Percentiles rank a stretch among this genome's conserved stretches.
Evolutionary conservation across 495 filamentous ascomycete genomes (phyloP).

Genomic region (Penicillium tannophilum): DNA sequence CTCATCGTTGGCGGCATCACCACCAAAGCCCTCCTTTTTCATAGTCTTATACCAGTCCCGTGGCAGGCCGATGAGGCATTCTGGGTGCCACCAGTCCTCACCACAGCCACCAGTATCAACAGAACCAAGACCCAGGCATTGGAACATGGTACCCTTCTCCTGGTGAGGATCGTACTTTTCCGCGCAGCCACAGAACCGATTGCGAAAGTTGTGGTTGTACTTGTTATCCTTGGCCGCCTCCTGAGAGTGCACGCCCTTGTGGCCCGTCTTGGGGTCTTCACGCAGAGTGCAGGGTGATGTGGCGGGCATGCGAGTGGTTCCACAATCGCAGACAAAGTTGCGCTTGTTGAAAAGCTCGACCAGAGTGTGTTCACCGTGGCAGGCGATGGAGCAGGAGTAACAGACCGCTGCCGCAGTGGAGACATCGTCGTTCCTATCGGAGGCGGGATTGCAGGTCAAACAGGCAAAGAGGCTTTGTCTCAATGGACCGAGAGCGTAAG

Average conservation of each 20-base stretch:
- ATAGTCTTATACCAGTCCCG: constrained; percentile 49
- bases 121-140: constrained; percentile 85
- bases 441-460: constrained; percentile 86
- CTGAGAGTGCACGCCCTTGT: constrained; percentile 78
- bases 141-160: constrained; percentile 99
- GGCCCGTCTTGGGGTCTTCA: constrained; percentile 69
- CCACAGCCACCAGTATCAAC: constrained; percentile 85
- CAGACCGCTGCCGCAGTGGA: constrained; percentile 83
- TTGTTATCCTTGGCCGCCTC: constrained; percentile 70
- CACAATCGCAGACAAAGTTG: constrained; percentile 96
- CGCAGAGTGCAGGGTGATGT: constrained; percentile 76
- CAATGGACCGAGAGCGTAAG: constrained; percentile 79
- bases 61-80: constrained; percentile 82
- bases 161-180: constrained; percentile 80
- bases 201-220: constrained; percentile 94
- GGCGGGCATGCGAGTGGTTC: constrained; percentile 75
- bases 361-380: constrained; percentile 91
- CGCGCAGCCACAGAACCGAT: constrained; percentile 88
- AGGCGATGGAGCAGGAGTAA: constrained; percentile 95
- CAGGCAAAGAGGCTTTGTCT: constrained; percentile 89
- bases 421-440: constrained; percentile 56
- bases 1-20: constrained; percentile 38
- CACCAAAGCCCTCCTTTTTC: constrained; percentile 45
- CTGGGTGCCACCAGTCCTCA: constrained; percentile 99
- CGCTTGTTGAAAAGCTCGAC: constrained; percentile 97